Base-by-base conservation (phyloP, 306 rosid species). In the Cucumis hystrix region DNA sequence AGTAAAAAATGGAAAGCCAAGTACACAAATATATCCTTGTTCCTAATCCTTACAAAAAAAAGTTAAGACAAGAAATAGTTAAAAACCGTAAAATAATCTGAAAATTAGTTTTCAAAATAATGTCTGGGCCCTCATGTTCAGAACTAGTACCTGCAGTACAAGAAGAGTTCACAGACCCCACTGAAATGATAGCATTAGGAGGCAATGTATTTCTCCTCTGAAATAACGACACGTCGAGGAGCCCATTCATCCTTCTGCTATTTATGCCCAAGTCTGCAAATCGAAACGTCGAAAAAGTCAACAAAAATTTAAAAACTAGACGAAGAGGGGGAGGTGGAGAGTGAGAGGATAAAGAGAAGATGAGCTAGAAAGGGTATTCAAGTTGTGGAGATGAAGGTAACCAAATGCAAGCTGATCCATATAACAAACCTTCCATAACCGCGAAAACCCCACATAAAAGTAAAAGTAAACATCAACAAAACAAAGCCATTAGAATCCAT, bases 171-270 rank as follows among this genome's bases (percentile, higher is more conserved):
- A 83, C 83, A 82, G 99, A 83, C 76, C 99, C 99, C 41, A 97
- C 99, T 56, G 99, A 95, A 78, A 95, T 35, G 43, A 95, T 66
- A 14, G 99, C 93, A 84, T 89, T 78, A 49, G 97, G 91, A 54
- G 99, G 99, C 68, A 95, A 61, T 49, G 85, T 43, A 77, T 92
- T 95, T 69, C 89, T 83, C 85, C 88, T 88, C 78, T 84, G 92
- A 57, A 95, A 91, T 62, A 59, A 92, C 99, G 78, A 95, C 85
- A 75, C 92, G 97, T 4, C 99, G 97, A 76, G 99, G 99, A 73
- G 43, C 56, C 91, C 93, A 92, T 90, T 95, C 97, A 80, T 95
- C 99, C 90, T 95, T 95, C 90, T 95, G 99, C 91, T 95, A 97
- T 85, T 97, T 83, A 80, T 95, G 99, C 40, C 99, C 99, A n/a